Base-by-base conservation (phyloP, 2,329 filamentous ascomycete genomes). In the Lecanicillium sp. region DNA sequence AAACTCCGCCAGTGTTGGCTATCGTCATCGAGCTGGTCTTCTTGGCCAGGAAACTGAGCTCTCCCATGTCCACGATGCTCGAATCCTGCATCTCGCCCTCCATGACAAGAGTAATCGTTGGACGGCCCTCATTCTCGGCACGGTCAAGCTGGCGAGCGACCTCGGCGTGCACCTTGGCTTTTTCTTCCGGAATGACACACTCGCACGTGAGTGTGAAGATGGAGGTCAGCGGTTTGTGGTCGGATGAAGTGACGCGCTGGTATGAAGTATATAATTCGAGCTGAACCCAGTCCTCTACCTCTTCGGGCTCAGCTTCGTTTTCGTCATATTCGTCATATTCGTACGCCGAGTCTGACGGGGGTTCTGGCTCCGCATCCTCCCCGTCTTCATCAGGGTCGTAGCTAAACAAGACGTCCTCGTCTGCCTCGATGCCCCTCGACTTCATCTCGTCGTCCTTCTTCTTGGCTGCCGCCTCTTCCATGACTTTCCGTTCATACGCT, bases 161-260 rank as follows among this genome's bases (percentile, higher is more conserved):
- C 60, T 97, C 90, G 49, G 87, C 81, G 52, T 95, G 86, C 0
- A 97, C 74, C 53, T 81, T 84, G 2, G 88, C 81, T 62, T 94
- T 96, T 21, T 95, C 70, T 23, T 91, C 84, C 0, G 90, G 86
- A 0, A 94, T 82, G 1, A 95, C 87, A 1, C 87, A 86, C 53
- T 96, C 87, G 60, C 93, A 96, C 37, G 86, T 84, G 7, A 98
- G 67, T 0, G 79, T 84, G 60, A 97, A 97, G 1, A 90, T 72
- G 1, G 90, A 88, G 50, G 84, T 80, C 2, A 98, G 70, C 0
- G 93, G 94, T 63, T 98, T 98, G 67, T 98, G 93, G 58, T 98
- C 93, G 0, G 91, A 97, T 1, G 91, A 95, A 14, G 87, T 78
- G 20, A 98, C 84, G 15, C 86, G 78, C 64, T 97, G 93, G 59